These are phyloP conservation scores for Aureobasidium namibiae DNA, from an alignment of 2,329 filamentous ascomycete genomes.

Conservation along the genomic window DNA sequence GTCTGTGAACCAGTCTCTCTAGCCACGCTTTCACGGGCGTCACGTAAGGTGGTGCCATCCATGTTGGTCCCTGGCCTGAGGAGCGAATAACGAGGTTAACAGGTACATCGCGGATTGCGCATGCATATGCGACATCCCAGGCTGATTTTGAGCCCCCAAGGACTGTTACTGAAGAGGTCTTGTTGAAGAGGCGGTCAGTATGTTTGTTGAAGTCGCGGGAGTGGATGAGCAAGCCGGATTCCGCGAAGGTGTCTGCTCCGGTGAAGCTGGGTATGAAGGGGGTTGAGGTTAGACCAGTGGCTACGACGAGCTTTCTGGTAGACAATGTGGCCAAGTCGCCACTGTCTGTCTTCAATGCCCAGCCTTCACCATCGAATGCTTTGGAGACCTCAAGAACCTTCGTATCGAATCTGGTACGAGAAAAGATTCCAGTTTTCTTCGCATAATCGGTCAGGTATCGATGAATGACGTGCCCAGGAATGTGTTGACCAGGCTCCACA, in stretches of 20 bases:
- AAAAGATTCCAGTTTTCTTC: conserved; percentile 42
- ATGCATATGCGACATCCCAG: conserved; percentile 55
- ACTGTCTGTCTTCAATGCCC: conserved; percentile 13
- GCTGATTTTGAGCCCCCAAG: conserved; percentile 56
- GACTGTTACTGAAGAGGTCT: conserved; percentile 39
- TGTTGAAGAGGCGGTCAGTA: conserved; percentile 29
- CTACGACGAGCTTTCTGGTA: conserved; percentile 48
- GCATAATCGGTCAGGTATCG: conserved; percentile 51
- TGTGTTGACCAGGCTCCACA: conserved; percentile 47
- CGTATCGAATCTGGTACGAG: conserved; percentile 41
- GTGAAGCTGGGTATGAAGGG: conserved; percentile 47
- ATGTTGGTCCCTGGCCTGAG: conserved; percentile 52
- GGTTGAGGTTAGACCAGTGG: conserved; percentile 53
- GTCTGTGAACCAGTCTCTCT: conserved; percentile 58
- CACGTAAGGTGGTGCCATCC: conserved; percentile 53
- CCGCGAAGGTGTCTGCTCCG: conserved; percentile 43
- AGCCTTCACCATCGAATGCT: conserved; percentile 16
- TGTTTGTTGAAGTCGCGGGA: conserved; percentile 42
- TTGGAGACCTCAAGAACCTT: conserved; percentile 32
- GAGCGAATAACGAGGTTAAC: conserved; percentile 52
- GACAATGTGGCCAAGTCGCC: neutral
- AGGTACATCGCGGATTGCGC: conserved; percentile 42
- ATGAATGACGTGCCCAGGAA: conserved; percentile 49
- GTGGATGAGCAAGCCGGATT: conserved; percentile 46
- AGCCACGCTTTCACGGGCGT: conserved; percentile 61